These are phyloP conservation scores for Buxus sempervirens DNA, from an alignment of 164 flowering plant genomes.

Conservation along the genomic window DNA sequence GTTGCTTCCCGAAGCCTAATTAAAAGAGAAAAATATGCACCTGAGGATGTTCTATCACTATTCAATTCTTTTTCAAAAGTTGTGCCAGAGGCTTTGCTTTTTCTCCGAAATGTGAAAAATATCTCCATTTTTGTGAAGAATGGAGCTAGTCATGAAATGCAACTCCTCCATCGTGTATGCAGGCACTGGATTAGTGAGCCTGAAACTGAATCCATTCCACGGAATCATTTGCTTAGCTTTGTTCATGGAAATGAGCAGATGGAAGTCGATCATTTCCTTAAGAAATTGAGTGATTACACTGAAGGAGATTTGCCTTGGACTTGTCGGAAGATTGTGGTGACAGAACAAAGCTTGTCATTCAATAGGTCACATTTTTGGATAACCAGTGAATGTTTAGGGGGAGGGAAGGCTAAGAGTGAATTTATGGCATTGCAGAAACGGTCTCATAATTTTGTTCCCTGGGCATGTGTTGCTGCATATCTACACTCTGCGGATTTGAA, in stretches of 20 bases:
- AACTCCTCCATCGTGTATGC: constrained; percentile 64
- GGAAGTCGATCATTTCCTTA: constrained; percentile 55
- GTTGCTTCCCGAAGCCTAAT: constrained; percentile 82
- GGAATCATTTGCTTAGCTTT: constrained; percentile 39
- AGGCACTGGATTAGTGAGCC: constrained; percentile 42
- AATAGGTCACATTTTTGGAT: constrained; percentile 69
- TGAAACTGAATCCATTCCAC: constrained; percentile 34
- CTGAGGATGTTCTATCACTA: constrained; percentile 83
- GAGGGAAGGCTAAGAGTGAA: constrained; percentile 37
- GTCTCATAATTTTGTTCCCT: constrained; percentile 60
- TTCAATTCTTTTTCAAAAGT: constrained; percentile 71
- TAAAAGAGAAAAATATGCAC: constrained; percentile 73
- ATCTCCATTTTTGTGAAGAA: constrained; percentile 83
- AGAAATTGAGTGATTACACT: constrained; percentile 49
- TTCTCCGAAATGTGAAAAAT: constrained; percentile 74
- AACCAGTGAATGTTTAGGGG: constrained; percentile 68
- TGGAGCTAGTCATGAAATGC: constrained; percentile 66
- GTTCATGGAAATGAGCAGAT: constrained; percentile 40
- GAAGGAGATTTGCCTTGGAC: constrained; percentile 57
- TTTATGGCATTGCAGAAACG: constrained; percentile 31
- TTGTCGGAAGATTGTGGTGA: constrained; percentile 67
- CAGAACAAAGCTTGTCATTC: constrained; percentile 50
- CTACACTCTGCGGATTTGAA: constrained; percentile 39
- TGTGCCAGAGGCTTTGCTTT: constrained; percentile 74
- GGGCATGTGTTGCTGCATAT: constrained; percentile 90